Conservation (phyloP, 2,329 filamentous ascomycete genomes). For the Zasmidium cellare region DNA sequence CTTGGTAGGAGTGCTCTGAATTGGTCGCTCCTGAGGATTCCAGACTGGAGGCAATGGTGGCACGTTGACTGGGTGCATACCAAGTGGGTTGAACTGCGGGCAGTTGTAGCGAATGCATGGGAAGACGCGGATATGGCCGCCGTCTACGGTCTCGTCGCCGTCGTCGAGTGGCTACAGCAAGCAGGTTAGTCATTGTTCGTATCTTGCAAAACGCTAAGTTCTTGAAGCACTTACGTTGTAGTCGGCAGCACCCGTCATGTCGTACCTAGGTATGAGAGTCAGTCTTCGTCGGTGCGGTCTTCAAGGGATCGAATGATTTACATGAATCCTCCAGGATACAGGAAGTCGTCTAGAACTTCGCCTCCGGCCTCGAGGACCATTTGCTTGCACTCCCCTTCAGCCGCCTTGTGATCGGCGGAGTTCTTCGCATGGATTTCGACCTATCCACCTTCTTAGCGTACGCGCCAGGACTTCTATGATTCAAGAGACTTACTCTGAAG, state of each 20-base stretch:
- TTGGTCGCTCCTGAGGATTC: too few relatives aligned
- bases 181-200: not conserved
- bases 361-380: slow-evolving; percentile 18
- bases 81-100: slow-evolving; percentile 13
- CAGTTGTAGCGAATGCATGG: slow-evolving; percentile 13
- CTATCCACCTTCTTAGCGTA: slow-evolving; percentile 1
- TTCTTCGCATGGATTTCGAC: slow-evolving; percentile 19
- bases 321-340: slow-evolving; percentile 23
- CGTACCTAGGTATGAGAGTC: not conserved
- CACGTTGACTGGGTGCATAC: slow-evolving; percentile 1
- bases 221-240: not conserved
- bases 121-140: slow-evolving; percentile 11
- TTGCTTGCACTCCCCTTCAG: slow-evolving; percentile 16
- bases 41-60: not conserved
- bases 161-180: slow-evolving; percentile 3
- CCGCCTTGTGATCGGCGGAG: slow-evolving; percentile 8
- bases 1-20: too few relatives aligned
- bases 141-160: slow-evolving; percentile 5
- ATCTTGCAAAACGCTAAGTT: not conserved
- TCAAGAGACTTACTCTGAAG: not conserved
- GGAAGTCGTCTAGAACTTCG: slow-evolving; percentile 12
- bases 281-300: not conserved
- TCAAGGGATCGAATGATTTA: slow-evolving; percentile 10
- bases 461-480: not conserved
- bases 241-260: not conserved